phyloP scores from a whole-genome alignment of 108 stramenopile species.

The Cylindrotheca closterium region DNA sequence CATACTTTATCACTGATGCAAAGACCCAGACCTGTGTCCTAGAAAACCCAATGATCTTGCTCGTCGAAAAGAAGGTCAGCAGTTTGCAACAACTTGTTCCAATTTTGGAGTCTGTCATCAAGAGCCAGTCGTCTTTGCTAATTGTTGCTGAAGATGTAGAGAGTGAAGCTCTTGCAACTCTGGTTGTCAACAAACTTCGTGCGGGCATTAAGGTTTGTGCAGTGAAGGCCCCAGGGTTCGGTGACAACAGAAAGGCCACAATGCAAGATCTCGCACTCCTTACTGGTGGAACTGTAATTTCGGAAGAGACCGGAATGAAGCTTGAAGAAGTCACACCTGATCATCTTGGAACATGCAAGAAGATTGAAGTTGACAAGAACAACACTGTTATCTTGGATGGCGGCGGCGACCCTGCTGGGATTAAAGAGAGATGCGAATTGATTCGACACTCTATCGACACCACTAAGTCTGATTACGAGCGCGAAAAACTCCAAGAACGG shows the following conservation, averaged over 20 bases:
- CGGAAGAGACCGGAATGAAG: conserved; percentile 97
- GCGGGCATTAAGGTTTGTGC: conserved; percentile 99
- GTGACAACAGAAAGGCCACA: conserved; percentile 99
- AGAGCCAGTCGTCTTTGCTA: conserved; percentile 90
- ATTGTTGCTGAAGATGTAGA: conserved; percentile 99
- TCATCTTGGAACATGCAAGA: conserved; percentile 93
- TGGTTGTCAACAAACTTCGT: conserved; percentile 99
- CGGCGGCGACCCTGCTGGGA: conserved; percentile 80
- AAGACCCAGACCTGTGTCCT: conserved; percentile 97
- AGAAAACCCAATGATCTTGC: conserved; percentile 95
- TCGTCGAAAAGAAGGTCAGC: conserved; percentile 99
- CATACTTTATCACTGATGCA: conserved; percentile 98
- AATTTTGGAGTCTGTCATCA: conserved; percentile 92
- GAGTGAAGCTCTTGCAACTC: conserved; percentile 96
- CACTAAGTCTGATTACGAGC: conserved; percentile 98
- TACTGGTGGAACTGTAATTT: conserved; percentile 98
- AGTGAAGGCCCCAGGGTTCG: conserved; percentile 99
- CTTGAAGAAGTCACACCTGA: conserved; percentile 91
- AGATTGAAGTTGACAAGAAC: conserved; percentile 95
- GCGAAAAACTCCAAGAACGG: conserved; percentile 99
- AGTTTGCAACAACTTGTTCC: conserved; percentile 95
- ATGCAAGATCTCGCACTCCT: conserved; percentile 99
- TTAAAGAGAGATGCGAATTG: conserved; percentile 94
- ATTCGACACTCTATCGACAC: conserved; percentile 92
- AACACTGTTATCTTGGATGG: conserved; percentile 98